A percentile compares a stretch with the other conserved stretches of the same genome.
phyloP scores from a whole-genome alignment of 2,329 filamentous ascomycete genomes.

The Ceratocystis lukuohia region DNA sequence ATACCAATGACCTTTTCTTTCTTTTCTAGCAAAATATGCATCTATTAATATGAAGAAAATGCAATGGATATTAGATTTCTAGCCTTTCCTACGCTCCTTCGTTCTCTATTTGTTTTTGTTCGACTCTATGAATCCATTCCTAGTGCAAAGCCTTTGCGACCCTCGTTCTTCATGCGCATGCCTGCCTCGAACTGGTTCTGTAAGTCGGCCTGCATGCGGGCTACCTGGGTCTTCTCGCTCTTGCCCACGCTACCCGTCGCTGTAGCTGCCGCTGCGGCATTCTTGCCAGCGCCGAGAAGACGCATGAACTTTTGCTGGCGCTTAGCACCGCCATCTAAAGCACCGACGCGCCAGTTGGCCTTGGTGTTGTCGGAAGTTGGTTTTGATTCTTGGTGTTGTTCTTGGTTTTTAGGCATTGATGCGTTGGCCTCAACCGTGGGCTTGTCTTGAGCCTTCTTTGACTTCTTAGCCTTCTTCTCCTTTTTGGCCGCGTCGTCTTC shows the following conservation, averaged over 20 bases:
- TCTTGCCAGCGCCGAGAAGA: conserved; percentile 41
- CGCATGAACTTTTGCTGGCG: conserved; percentile 45
- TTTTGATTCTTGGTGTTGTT: conserved; percentile 5
- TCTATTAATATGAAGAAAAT: background rate
- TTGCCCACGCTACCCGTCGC: conserved; percentile 6
- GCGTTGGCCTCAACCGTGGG: background rate
- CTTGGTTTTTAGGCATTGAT: background rate
- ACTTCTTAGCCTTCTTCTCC: conserved; percentile 23
- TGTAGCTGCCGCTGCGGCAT: conserved; percentile 22
- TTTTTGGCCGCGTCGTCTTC: conserved; percentile 22
- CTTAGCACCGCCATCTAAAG: conserved; percentile 36
- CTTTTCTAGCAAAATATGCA: background rate
- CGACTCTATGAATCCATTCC: background rate
- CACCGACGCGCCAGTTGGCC: conserved; percentile 41
- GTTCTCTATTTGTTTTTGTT: background rate
- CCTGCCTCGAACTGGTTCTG: conserved; percentile 44
- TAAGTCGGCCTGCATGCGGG: conserved; percentile 38
- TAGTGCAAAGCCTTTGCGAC: conserved; percentile 12
- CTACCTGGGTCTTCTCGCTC: conserved; percentile 20
- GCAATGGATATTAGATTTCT: background rate
- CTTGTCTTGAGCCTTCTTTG: conserved; percentile 21
- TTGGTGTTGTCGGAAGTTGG: conserved; percentile 20
- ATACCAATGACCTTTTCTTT: conserved; percentile 6
- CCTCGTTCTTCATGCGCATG: conserved; percentile 37
- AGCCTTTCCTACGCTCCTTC: background rate